Base-by-base conservation (phyloP, 2,329 filamentous ascomycete species). In the Aspergillus ochraceoroseus region DNA sequence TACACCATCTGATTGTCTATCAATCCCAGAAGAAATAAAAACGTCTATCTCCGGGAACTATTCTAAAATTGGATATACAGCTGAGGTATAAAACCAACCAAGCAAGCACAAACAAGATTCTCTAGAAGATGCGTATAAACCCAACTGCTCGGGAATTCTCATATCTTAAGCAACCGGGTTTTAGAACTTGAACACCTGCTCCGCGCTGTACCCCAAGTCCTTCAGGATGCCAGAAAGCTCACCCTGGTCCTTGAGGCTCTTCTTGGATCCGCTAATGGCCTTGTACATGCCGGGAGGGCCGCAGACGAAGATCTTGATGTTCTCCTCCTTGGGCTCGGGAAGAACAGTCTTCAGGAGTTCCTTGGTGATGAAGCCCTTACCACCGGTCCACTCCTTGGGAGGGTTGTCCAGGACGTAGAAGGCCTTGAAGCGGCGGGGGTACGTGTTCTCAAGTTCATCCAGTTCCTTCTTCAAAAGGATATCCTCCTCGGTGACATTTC, bases 181-280 rank as follows among this genome's bases (percentile, higher is more conserved):
- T 32, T 80, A 95, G 61, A 95, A 94, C 77, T 96, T 96, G 75
- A 87, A 95, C 23, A 96, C 89, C 73, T 96, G 92, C 44, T 96
- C 86, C 74, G 87, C 80, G 52, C 60, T 73, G 70, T 87, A 88
- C 28, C 88, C 88, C 25, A 95, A 73, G 57, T 95, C 87, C 71
- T 87, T 83, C 51, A 98, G 73, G 50, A 82, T 73, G 49, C 86
- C 92, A 6, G 72, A 73, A 52, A 98, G 75, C 71, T 96, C 90
- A 54, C 92, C 92, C 72, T 98, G 92, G 65, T 98, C 88, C 58
- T 79, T 75, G n/a, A 89, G 88, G 69, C 84, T 92, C 65, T 83
- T 82, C 85, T 98, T 96, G 59, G 70, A 70, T 22, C 92, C 92
- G 25, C 85, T 90, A 54, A 96, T 81, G 44, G 88, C 85, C 68